Evolutionary conservation across 768 basidiomycete genomes (phyloP).

Genomic region (Sporobolomyces phaffii): DNA sequence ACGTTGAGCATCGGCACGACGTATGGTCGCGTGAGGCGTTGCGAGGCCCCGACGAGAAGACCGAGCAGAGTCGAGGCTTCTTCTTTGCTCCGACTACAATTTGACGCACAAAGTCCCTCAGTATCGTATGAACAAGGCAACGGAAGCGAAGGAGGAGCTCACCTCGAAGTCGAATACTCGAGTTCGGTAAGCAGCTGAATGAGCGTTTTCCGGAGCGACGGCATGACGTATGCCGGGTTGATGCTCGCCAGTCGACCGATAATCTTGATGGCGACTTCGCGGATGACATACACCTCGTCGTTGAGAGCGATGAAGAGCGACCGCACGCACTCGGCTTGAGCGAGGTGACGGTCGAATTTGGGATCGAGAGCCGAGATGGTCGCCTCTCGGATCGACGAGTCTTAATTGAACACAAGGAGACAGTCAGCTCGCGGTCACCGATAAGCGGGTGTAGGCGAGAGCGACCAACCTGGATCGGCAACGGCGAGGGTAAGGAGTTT

Average conservation of each 20-base stretch:
- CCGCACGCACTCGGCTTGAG: conserved; percentile 96
- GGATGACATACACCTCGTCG: conserved; percentile 90
- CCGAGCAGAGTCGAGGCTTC: conserved; percentile 88
- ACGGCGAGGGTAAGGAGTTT: conserved; percentile 79
- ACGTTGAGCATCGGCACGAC: conserved; percentile 90
- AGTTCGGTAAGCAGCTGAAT: conserved; percentile 94
- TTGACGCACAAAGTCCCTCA: conserved; percentile 13
- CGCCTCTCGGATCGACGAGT: conserved; percentile 72
- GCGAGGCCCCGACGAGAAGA: conserved; percentile 80
- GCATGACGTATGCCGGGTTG: conserved; percentile 99
- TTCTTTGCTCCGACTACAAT: conserved; percentile 58
- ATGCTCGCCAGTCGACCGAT: conserved; percentile 90
- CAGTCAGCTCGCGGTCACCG: conserved; percentile 15
- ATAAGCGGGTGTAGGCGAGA: background rate
- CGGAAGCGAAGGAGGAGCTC: conserved; percentile 49
- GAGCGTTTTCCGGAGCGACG: conserved; percentile 84
- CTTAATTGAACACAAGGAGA: conserved; percentile 50
- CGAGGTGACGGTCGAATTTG: conserved; percentile 90
- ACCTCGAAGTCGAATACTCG: conserved; percentile 85
- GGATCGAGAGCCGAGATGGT: conserved; percentile 83
- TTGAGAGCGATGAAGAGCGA: conserved; percentile 95
- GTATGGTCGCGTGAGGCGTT: conserved; percentile 90
- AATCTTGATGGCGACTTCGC: conserved; percentile 78
- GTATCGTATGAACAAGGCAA: background rate
- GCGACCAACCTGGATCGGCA: conserved; percentile 67